Conservation (phyloP, 164 flowering plant species). For the Magnolia sinica region DNA sequence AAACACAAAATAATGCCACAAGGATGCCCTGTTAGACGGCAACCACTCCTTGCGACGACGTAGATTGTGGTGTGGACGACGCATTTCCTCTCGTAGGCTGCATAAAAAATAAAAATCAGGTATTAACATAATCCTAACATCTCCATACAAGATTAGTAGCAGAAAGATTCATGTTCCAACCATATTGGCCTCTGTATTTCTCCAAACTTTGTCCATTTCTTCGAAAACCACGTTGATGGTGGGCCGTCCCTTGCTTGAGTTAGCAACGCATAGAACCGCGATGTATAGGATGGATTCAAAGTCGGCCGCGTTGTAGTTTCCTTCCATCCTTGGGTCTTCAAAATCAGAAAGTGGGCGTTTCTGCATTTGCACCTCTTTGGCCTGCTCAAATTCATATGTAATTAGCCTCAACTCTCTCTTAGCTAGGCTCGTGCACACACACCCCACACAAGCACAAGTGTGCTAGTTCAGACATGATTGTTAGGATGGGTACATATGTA, state of each 20-base stretch:
- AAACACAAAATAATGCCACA: background rate
- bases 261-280: constrained; percentile 69
- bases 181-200: constrained; percentile 32
- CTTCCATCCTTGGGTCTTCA: constrained; percentile 51
- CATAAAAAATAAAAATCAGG: background rate
- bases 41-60: background rate
- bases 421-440: too few relatives aligned
- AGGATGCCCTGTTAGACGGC: background rate
- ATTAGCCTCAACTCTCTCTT: too few relatives aligned
- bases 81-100: background rate
- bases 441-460: too few relatives aligned
- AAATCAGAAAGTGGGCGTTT: constrained; percentile 50
- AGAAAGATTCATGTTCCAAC: constrained; percentile 13
- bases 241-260: constrained; percentile 69
- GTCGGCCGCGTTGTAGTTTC: constrained; percentile 37
- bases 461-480: too few relatives aligned
- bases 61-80: background rate
- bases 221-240: constrained; percentile 40
- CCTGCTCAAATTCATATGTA: constrained; percentile 32
- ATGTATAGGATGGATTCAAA: constrained; percentile 50
- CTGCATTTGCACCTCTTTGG: constrained; percentile 57
- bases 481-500: too few relatives aligned
- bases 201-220: constrained; percentile 58
- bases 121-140: background rate
- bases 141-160: background rate